A percentile compares a stretch with the other conserved stretches of the same genome.
phyloP scores from a whole-genome alignment of 1,284 basidiomycete genomes.

The Sphaerobolus stellatus region DNA sequence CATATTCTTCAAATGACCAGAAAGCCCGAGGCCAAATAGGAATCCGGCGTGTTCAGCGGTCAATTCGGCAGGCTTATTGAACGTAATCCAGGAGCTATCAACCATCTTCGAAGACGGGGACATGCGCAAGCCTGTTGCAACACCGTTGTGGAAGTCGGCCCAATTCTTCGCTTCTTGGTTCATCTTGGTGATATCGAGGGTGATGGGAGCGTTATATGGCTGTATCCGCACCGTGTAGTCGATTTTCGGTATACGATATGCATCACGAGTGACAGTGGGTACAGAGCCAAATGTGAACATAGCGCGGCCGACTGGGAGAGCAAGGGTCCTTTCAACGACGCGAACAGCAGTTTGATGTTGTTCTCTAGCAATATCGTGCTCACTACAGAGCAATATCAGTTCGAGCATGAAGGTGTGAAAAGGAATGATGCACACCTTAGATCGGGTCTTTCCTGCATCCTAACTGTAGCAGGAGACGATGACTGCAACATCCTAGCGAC shows the following conservation, averaged over 20 bases:
- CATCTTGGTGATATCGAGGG: conserved; percentile 66
- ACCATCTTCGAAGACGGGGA: conserved; percentile 74
- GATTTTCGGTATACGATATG: conserved; percentile 77
- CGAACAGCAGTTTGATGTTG: conserved; percentile 78
- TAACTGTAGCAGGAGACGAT: conserved; percentile 63
- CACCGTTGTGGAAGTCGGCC: conserved; percentile 98
- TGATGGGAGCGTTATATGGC: conserved; percentile 61
- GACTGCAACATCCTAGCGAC: conserved; percentile 86
- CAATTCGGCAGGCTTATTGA: conserved; percentile 84
- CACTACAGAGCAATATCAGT: conserved; percentile 44
- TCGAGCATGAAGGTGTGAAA: too few relatives aligned
- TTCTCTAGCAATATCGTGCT: conserved; percentile 77
- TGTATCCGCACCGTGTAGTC: conserved; percentile 77
- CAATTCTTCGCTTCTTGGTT: conserved; percentile 74
- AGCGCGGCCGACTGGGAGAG: conserved; percentile 82
- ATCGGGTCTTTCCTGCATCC: conserved; percentile 68
- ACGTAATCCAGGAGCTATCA: conserved; percentile 91
- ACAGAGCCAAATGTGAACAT: conserved; percentile 85
- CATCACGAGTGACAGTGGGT: conserved; percentile 67
- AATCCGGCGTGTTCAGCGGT: conserved; percentile 95
- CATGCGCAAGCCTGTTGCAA: conserved; percentile 85
- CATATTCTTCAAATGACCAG: conserved; percentile 86
- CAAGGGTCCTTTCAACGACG: conserved; percentile 81
- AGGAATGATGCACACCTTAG: conserved; percentile 51
- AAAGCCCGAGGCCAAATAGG: conserved; percentile 88